Conservation (phyloP, 164 flowering plant species). For the Vitis riparia region DNA sequence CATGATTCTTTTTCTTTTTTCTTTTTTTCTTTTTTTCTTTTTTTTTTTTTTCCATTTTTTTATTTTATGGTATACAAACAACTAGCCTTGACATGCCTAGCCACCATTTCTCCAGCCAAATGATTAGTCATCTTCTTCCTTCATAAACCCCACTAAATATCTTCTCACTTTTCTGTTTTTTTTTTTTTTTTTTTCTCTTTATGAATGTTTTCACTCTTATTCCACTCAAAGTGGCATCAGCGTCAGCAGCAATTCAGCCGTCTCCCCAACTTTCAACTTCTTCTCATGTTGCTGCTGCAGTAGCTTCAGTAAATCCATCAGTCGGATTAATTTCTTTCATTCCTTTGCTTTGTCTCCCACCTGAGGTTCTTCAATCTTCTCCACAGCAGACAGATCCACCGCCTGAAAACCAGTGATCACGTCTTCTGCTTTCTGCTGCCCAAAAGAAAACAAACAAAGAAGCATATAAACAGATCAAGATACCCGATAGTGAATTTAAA, state of each 20-base stretch:
- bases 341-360: neutral
- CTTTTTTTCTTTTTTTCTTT: too few species aligned
- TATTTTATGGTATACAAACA: too few species aligned
- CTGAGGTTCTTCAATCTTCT: constrained; percentile 7
- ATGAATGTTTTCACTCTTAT: neutral
- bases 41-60: too few species aligned
- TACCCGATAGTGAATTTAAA: too few species aligned
- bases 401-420: constrained; percentile 16
- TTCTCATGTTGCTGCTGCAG: constrained; percentile 11
- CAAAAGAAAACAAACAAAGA: neutral
- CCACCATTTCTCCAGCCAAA: too few species aligned
- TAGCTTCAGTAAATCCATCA: neutral
- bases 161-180: neutral
- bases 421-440: constrained; percentile 29
- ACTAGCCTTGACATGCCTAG: too few species aligned
- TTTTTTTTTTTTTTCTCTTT: neutral
- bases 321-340: constrained; percentile 1
- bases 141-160: neutral
- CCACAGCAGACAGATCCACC: constrained; percentile 12
- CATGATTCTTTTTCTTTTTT: too few species aligned
- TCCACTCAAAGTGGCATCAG: neutral
- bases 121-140: neutral
- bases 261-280: neutral
- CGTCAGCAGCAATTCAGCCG: neutral
- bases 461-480: neutral